Conservation (phyloP, 2,329 filamentous ascomycete species). For the Calonectria hongkongensis region DNA sequence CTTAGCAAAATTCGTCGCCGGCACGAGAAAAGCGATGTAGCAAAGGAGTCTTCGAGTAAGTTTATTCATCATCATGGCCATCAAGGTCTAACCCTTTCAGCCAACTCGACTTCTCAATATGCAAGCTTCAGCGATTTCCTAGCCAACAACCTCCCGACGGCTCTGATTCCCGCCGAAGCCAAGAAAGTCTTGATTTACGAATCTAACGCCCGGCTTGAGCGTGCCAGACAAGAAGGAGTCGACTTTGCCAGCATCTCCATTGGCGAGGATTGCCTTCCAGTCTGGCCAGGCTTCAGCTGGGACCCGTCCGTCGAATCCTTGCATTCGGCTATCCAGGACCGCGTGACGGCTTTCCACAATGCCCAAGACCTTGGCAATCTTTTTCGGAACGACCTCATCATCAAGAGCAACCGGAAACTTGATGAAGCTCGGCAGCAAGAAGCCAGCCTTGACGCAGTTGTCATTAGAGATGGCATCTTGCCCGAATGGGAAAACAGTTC, state of each 20-base stretch:
- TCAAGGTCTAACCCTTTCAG: constrained; percentile 1
- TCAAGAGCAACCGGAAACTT: constrained; percentile 54
- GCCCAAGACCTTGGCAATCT: constrained; percentile 45
- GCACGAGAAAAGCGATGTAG: not conserved
- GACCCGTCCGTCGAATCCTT: constrained; percentile 51
- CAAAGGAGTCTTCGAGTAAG: not conserved
- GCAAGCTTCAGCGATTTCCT: constrained; percentile 35
- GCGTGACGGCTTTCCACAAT: constrained; percentile 45
- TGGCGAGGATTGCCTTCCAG: constrained; percentile 56
- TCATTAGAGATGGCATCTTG: constrained; percentile 54
- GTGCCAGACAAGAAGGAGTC: constrained; percentile 46
- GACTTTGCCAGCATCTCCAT: constrained; percentile 49
- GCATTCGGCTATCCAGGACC: constrained; percentile 53
- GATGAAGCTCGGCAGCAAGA: constrained; percentile 50
- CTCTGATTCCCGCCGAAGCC: constrained; percentile 49
- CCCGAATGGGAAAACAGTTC: constrained; percentile 53
- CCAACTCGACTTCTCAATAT: not conserved
- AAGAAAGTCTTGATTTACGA: constrained; percentile 47
- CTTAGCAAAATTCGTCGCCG: not conserved
- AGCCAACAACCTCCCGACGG: constrained; percentile 43
- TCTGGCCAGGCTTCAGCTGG: constrained; percentile 54
- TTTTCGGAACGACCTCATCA: constrained; percentile 49
- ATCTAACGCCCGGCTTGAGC: constrained; percentile 50
- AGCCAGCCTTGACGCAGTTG: constrained; percentile 47
- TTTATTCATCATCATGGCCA: not conserved